Evolutionary conservation across 2,329 filamentous ascomycete genomes (phyloP).

Genomic region (Juglanconis oblonga): DNA sequence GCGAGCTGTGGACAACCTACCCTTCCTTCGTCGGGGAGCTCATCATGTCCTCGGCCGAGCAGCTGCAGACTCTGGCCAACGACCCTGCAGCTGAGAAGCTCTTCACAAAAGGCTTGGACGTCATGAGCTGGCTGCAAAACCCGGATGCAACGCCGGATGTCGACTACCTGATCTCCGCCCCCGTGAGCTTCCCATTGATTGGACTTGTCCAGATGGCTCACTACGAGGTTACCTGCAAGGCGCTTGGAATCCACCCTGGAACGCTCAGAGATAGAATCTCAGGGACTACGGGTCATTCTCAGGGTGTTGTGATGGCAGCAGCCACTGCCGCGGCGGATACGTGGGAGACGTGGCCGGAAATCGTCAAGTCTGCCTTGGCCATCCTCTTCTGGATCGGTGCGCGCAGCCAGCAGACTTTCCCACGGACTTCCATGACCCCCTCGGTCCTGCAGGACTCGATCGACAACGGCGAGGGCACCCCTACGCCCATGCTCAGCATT

Average conservation of each 20-base stretch:
- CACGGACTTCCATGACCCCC: constrained; percentile 87
- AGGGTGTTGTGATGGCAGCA: constrained; percentile 91
- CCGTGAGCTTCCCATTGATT: constrained; percentile 93
- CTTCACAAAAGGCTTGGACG: constrained; percentile 93
- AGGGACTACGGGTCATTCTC: constrained; percentile 93
- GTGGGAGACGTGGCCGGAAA: constrained; percentile 87
- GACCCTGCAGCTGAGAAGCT: constrained; percentile 89
- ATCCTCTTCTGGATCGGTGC: constrained; percentile 99
- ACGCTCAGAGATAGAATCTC: constrained; percentile 79
- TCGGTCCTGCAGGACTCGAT: constrained; percentile 88
- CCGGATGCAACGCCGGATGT: constrained; percentile 86
- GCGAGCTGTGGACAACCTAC: constrained; percentile 88
- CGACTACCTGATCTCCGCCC: constrained; percentile 91
- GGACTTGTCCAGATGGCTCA: constrained; percentile 94
- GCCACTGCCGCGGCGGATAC: constrained; percentile 86
- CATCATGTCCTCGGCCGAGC: constrained; percentile 74
- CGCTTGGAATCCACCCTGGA: constrained; percentile 84
- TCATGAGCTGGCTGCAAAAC: constrained; percentile 89
- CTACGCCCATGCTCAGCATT: constrained; percentile 97
- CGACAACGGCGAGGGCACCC: constrained; percentile 90
- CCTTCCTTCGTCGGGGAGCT: constrained; percentile 86
- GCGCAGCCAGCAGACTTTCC: constrained; percentile 95
- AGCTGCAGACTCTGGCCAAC: constrained; percentile 80
- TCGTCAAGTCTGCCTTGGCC: constrained; percentile 76
- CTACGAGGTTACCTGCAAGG: constrained; percentile 91